Evolutionary conservation across 2,329 filamentous ascomycete species (phyloP), one percentile per base, ranked within the genome.

Genomic region (Aspergillus ruber): DNA sequence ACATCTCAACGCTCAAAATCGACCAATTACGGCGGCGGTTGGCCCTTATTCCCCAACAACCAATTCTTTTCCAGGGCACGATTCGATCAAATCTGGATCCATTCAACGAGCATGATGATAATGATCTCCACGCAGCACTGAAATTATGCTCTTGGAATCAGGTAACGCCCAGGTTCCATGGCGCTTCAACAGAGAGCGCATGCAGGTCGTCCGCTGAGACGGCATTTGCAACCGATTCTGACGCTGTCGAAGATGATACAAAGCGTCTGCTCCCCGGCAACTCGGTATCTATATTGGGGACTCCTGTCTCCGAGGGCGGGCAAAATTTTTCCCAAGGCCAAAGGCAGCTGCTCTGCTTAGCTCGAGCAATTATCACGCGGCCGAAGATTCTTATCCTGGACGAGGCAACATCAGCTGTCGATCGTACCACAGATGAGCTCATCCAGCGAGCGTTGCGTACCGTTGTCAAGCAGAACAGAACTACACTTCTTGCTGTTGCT

Each of bases 21-120:
- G 77, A 84, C 49, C 80, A 85, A 46, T 71, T 90, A 12, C 79
- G 87, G 32, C 83, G 80, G n/a, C 76, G 85, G 0, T 68, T 91
- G 2, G 84, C 85, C 43, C 90, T 90, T 56, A 90, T 91, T 47
- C 86, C 87, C 4, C 84, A 89, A 68, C 86, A 91, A 54, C 87
- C 87, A 0, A 85, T 90, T 2, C 75, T 91, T 12, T 90, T 91
- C 68, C 86, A 83, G 1, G 87, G 87, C 32, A 89, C 86, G 0
- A 72, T 91, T 25, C 77, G 86, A 42, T 82, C 77, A 42, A 91
- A 90, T 58, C 76, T 91, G 7, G 87, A 91, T 61, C 83, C 86
- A 1, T 90, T 89, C 56, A 74, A 84, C 49, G 74, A 85, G 50
- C 80, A 87, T 59, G 77, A 74, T 1, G 86, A 90, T 55, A 73